A percentile compares a stretch with the other conserved stretches of the same genome.
Evolutionary conservation across 2,329 filamentous ascomycete genomes (phyloP).

Genomic region (Plenodomus lindquistii): DNA sequence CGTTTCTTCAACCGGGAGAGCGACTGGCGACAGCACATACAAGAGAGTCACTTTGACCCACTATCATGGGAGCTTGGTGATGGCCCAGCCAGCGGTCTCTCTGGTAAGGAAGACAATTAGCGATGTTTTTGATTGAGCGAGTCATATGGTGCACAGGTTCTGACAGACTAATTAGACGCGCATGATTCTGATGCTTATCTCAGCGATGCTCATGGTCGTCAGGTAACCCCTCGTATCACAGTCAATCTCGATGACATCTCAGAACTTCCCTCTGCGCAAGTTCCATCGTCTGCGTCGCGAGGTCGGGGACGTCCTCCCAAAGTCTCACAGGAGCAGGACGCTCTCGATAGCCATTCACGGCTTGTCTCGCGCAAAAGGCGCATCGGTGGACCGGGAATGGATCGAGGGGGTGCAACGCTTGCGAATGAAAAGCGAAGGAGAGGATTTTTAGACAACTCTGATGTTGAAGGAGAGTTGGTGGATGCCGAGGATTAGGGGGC

Average conservation of each 20-base stretch:
- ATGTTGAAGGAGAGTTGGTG: conserved; percentile 51
- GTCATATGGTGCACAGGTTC: conserved; percentile 8
- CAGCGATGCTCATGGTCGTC: conserved; percentile 52
- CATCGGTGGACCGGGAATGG: conserved; percentile 57
- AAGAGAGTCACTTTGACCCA: conserved; percentile 55
- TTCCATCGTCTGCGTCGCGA: conserved; percentile 28
- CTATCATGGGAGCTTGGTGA: conserved; percentile 64
- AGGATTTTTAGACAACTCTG: conserved; percentile 57
- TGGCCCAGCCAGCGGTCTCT: conserved; percentile 58
- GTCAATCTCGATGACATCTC: conserved; percentile 21
- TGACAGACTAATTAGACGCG: conserved; percentile 36
- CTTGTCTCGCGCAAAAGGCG: conserved; percentile 55
- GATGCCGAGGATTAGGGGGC: conserved; percentile 29
- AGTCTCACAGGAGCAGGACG: conserved; percentile 48
- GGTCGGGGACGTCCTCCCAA: conserved; percentile 39
- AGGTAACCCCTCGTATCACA: conserved; percentile 51
- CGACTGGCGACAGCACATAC: conserved; percentile 57
- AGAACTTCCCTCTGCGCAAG: conserved; percentile 1
- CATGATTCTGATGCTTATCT: conserved; percentile 53
- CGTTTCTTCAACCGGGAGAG: conserved; percentile 44
- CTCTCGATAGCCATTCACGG: conserved; percentile 49
- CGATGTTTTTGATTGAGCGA: conserved; percentile 1
- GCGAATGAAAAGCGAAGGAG: conserved; percentile 56
- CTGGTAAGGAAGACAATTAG: conserved; percentile 55
- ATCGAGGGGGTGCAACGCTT: conserved; percentile 56